Evolutionary conservation across 1,139 yeast genomes (phyloP).

Genomic region (Saccharomyces pastorianus): DNA sequence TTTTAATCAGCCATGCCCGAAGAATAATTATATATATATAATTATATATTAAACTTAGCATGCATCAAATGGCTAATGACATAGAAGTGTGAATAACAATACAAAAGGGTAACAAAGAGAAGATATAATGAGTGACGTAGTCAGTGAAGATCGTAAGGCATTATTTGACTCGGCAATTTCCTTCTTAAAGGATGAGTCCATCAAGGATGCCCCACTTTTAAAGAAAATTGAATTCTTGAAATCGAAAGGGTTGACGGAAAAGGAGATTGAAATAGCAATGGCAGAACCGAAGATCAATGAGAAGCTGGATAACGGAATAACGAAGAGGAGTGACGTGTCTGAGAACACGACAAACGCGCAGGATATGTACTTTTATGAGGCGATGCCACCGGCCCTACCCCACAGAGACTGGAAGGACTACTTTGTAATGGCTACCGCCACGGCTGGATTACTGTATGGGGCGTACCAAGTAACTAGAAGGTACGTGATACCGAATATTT

Average conservation of each 20-base stretch:
- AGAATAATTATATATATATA: background rate
- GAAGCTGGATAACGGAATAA: background rate
- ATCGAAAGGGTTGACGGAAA: slow-evolving; percentile 43
- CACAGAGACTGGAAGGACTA: slow-evolving; percentile 93
- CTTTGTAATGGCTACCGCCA: slow-evolving; percentile 95
- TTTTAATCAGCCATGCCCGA: background rate
- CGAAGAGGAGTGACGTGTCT: background rate
- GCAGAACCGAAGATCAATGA: slow-evolving; percentile 24
- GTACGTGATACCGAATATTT: slow-evolving; percentile 69
- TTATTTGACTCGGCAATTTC: slow-evolving; percentile 70
- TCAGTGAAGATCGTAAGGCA: slow-evolving; percentile 46
- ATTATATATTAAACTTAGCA: too few relatives aligned
- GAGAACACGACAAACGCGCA: background rate
- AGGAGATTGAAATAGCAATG: slow-evolving; percentile 63
- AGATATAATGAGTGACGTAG: background rate
- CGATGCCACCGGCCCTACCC: slow-evolving; percentile 71
- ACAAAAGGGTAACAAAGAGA: background rate
- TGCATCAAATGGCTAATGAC: background rate
- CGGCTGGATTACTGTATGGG: slow-evolving; percentile 86
- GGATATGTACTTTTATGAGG: slow-evolving; percentile 17
- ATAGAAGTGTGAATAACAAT: background rate
- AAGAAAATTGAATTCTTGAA: slow-evolving; percentile 84
- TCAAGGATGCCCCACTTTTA: slow-evolving; percentile 65
- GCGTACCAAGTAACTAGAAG: slow-evolving; percentile 70
- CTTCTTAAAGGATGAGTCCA: slow-evolving; percentile 72